Percentiles rank a stretch among this genome's conserved stretches.
These are phyloP conservation scores for Neurospora intermedia DNA, from an alignment of 495 filamentous ascomycete genomes.

Conservation along the genomic window DNA sequence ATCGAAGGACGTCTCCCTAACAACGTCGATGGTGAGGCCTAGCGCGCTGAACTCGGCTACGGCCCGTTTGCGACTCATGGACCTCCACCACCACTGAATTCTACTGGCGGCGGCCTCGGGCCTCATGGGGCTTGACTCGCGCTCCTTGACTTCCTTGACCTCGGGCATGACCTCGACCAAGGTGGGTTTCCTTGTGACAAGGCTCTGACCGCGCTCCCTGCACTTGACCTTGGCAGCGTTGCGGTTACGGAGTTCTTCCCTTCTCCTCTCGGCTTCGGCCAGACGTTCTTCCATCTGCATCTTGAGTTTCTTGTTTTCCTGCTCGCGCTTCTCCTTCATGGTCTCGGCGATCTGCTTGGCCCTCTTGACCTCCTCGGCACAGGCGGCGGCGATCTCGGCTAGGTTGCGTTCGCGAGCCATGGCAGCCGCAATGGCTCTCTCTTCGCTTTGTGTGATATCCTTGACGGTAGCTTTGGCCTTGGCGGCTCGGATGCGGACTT, in stretches of 20 bases:
- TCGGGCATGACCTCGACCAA: slow-evolving; percentile 39
- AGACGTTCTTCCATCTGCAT: slow-evolving; percentile 81
- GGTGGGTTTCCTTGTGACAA: slow-evolving; percentile 38
- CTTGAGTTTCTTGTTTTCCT: slow-evolving; percentile 63
- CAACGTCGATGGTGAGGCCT: slow-evolving; percentile 60
- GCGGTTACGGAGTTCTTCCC: slow-evolving; percentile 45
- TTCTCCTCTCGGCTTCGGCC: slow-evolving; percentile 75
- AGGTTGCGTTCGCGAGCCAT: slow-evolving; percentile 83
- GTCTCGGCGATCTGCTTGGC: slow-evolving; percentile 91
- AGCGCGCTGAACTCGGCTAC: slow-evolving; percentile 59
- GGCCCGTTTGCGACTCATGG: slow-evolving; percentile 44
- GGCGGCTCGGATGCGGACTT: slow-evolving; percentile 87
- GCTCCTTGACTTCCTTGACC: slow-evolving; percentile 39
- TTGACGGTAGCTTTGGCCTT: slow-evolving; percentile 66
- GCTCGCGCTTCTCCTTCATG: slow-evolving; percentile 81
- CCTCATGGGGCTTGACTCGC: slow-evolving; percentile 42
- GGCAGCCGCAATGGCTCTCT: slow-evolving; percentile 79
- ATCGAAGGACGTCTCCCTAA: slow-evolving; percentile 71
- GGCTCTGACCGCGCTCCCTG: slow-evolving; percentile 54
- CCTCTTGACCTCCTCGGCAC: slow-evolving; percentile 87
- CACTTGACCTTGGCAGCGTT: slow-evolving; percentile 41
- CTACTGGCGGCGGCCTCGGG: slow-evolving; percentile 56
- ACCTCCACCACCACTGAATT: slow-evolving; percentile 74
- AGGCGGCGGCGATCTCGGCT: slow-evolving; percentile 85
- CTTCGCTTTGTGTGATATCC: slow-evolving; percentile 54